Evolutionary conservation across 331 rosid genomes (phyloP).

Genomic region (Spiraea crenata): DNA sequence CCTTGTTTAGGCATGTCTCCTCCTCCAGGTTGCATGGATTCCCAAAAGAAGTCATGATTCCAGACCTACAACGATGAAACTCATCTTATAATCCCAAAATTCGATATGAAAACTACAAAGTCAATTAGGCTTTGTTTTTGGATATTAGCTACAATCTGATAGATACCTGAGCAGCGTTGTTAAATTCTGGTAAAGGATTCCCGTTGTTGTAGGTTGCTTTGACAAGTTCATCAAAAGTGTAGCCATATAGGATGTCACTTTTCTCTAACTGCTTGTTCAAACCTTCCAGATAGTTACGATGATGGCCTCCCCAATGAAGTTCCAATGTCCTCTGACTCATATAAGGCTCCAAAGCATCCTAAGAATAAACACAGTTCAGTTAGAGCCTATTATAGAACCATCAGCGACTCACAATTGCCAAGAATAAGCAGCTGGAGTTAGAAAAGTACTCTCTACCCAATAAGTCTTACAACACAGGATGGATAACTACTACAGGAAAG

Average conservation of each 20-base stretch:
- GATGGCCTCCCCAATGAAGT: slow-evolving; percentile 88
- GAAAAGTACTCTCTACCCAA: background rate
- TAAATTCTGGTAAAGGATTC: slow-evolving; percentile 85
- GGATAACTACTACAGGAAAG: background rate
- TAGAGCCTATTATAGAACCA: background rate
- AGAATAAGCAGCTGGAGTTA: background rate
- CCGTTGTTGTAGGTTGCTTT: slow-evolving; percentile 90
- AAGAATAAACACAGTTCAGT: background rate
- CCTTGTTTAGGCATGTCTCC: slow-evolving; percentile 73
- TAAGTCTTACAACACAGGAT: background rate
- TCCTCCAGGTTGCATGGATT: slow-evolving; percentile 96
- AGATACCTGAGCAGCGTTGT: slow-evolving; percentile 91
- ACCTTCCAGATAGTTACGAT: slow-evolving; percentile 62
- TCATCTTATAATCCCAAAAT: background rate
- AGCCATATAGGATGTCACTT: slow-evolving; percentile 73
- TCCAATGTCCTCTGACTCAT: slow-evolving; percentile 46
- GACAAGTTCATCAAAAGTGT: slow-evolving; percentile 82
- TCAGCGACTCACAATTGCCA: background rate
- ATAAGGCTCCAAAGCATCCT: slow-evolving; percentile 53
- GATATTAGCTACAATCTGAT: slow-evolving; percentile 21
- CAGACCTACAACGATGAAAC: slow-evolving; percentile 57
- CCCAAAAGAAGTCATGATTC: slow-evolving; percentile 99
- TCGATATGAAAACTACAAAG: background rate
- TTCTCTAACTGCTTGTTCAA: slow-evolving; percentile 79
- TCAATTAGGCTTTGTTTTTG: background rate